Conservation (phyloP, 805 yeast species). For the Yarrowia sp. region DNA sequence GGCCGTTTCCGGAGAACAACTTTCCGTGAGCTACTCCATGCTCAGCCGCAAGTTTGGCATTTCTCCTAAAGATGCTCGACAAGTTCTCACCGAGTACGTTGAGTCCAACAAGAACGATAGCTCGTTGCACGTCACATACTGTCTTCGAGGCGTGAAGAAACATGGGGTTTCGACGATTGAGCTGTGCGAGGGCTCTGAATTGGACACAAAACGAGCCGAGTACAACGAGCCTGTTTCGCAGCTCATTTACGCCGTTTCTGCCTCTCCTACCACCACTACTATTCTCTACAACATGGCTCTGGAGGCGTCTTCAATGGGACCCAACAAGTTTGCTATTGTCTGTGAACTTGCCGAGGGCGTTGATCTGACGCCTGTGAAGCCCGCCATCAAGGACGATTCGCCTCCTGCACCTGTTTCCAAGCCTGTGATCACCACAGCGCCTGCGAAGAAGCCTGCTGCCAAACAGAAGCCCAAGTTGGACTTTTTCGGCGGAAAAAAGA, state of each 20-base stretch:
- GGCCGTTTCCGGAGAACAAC: constrained; percentile 25
- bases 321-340: constrained; percentile 33
- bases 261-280: not conserved
- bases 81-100: not conserved
- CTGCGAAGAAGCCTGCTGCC: constrained; percentile 10
- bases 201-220: constrained; percentile 1
- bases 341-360: not conserved
- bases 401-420: not conserved
- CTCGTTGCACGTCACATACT: constrained; percentile 11
- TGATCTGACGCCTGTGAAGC: not conserved
- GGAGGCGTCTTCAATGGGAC: constrained; percentile 6
- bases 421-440: constrained; percentile 1
- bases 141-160: constrained; percentile 7
- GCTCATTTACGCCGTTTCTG: constrained; percentile 29
- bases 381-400: not conserved
- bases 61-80: not conserved
- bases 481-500: constrained; percentile 28
- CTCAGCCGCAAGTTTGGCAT: constrained; percentile 15
- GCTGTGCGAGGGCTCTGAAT: not conserved
- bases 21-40: constrained; percentile 13
- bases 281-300: constrained; percentile 25
- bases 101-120: not conserved
- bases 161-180: constrained; percentile 14
- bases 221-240: not conserved
- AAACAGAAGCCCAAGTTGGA: constrained; percentile 20